Conservation (phyloP, 108 stramenopile genomes). For the Cyclotella sp. region DNA sequence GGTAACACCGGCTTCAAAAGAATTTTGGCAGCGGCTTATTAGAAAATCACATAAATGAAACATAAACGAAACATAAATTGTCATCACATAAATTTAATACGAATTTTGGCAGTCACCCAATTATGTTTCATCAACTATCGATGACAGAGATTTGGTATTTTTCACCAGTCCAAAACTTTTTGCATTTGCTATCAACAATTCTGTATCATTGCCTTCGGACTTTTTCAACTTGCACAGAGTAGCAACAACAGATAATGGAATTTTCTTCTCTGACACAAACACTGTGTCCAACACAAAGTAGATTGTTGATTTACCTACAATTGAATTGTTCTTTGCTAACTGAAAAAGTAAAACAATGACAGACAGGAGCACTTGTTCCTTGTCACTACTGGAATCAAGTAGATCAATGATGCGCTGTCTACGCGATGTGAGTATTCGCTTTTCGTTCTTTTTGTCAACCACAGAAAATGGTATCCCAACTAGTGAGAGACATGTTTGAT, state of each 20-base stretch:
- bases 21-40: too few species aligned
- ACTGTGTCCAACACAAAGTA: slow-evolving; percentile 5
- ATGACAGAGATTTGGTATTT: slow-evolving; percentile 21
- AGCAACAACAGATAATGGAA: slow-evolving; percentile 11
- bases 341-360: slow-evolving; percentile 31
- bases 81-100: too few species aligned
- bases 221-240: slow-evolving; percentile 2
- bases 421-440: slow-evolving; percentile 23
- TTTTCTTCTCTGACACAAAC: slow-evolving; percentile 26
- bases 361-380: slow-evolving; percentile 14
- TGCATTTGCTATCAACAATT: slow-evolving; percentile 11
- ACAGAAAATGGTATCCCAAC: slow-evolving; percentile 42
- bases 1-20: too few species aligned
- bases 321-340: slow-evolving; percentile 21
- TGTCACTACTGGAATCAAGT: slow-evolving; percentile 15
- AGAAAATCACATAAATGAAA: too few species aligned
- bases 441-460: slow-evolving; percentile 42
- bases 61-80: too few species aligned
- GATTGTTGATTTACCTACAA: slow-evolving; percentile 22
- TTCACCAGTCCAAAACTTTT: slow-evolving; percentile 22
- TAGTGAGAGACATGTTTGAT: slow-evolving; percentile 22
- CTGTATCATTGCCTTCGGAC: not conserved
- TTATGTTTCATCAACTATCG: too few species aligned
- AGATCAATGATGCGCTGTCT: slow-evolving; percentile 19
- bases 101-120: too few species aligned